phyloP scores from a whole-genome alignment of 2,329 filamentous ascomycete genomes.

The Paraconiothyrium sp. region DNA sequence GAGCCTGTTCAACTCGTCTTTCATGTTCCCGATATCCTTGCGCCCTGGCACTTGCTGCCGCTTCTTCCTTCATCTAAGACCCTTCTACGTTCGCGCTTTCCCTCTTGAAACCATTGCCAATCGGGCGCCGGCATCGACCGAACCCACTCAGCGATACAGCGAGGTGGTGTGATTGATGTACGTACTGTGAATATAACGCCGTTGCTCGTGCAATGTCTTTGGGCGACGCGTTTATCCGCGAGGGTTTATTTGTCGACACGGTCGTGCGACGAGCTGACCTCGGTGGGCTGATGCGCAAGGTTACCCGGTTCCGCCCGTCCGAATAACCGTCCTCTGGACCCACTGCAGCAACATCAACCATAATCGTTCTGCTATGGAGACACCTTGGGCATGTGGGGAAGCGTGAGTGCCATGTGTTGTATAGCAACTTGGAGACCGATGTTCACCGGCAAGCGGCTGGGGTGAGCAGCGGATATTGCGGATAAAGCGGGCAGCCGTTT shows the following conservation, averaged over 20 bases:
- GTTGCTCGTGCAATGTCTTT: not conserved
- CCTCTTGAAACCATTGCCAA: not conserved
- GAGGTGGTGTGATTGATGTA: not conserved
- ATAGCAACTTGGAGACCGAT: too few relatives aligned
- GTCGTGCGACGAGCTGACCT: not conserved
- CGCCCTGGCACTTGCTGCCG: not conserved
- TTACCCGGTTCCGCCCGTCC: slow-evolving; percentile 18
- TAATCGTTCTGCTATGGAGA: too few relatives aligned
- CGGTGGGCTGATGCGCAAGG: not conserved
- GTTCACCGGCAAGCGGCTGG: too few relatives aligned
- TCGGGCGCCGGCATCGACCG: not conserved
- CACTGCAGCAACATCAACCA: too few relatives aligned
- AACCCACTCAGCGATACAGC: too few relatives aligned
- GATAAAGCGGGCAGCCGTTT: too few relatives aligned
- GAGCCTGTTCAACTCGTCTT: not conserved
- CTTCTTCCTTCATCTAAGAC: not conserved
- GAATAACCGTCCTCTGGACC: slow-evolving; percentile 14
- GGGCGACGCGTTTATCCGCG: not conserved
- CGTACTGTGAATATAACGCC: too few relatives aligned
- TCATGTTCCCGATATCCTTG: not conserved
- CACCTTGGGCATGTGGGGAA: too few relatives aligned
- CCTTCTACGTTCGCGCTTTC: not conserved
- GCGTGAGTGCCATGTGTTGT: too few relatives aligned
- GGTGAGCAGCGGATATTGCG: too few relatives aligned
- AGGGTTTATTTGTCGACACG: not conserved